Evolutionary conservation across 2,329 filamentous ascomycete genomes (phyloP), one percentile per base, ranked within the genome.

Genomic region (Colletotrichum acutatum): DNA sequence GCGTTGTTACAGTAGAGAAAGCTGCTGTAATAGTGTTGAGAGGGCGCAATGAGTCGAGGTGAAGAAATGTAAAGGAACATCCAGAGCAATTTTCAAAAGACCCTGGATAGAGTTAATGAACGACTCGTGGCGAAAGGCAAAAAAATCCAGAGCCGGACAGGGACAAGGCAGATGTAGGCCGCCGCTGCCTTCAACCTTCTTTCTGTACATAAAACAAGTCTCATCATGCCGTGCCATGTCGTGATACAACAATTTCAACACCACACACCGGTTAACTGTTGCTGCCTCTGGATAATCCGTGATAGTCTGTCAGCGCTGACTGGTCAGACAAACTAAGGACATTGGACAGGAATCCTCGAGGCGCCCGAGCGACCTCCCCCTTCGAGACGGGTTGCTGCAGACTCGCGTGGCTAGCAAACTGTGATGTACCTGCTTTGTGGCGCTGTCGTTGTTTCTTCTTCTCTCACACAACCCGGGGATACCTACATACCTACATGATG

Each of bases 371-470:
- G 34, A 42, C 49, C 53, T 69, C 32, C 59, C 66, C 42, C 37
- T 69, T 69, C 54, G 66, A 69, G 65, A 72, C 68, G 65, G 12
- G 30, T 60, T 26, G 70, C 46, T 70, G 56, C 71, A 73, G 60
- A 73, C 46, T 73, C 66, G 71, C 66, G 66, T 71, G 71, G 66
- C 60, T 71, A 70, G 22, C 26, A 42, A n/a, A 70, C 32, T 26
- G 14, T 37, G 4, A 73, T 34, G 71, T 70, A 70, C 71, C 71
- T 73, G 71, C 70, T 70, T 72, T 57, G 66, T 72, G 66, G 66
- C 66, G 71, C 52, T 19, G 14, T 1, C 19, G 59, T 72, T 54
- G 52, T 60, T 64, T 72, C 66, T 72, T 65, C 56, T 72, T 60
- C 42, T 56, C 66, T 70, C 70, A 57, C 60, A 69, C 70, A 46